A percentile compares a stretch with the other conserved stretches of the same genome.
Conservation (phyloP, 306 rosid species). For the Astragalus glycyphyllos region DNA sequence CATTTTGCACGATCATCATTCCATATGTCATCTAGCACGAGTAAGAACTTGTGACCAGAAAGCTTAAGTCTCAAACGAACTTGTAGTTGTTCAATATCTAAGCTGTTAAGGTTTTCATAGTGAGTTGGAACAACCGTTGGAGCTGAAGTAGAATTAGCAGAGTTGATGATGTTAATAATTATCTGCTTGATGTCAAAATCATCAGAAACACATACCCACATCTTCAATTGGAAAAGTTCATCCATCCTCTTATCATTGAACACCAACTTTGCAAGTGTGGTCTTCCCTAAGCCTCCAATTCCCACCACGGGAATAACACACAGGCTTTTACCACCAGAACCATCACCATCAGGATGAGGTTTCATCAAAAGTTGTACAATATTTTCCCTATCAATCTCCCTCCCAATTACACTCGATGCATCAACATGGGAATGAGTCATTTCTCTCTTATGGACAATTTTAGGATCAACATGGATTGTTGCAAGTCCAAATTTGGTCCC, state of each 20-base stretch:
- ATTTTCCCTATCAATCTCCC: conserved; percentile 3
- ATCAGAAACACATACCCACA: background rate
- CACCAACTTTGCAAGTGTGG: conserved; percentile 24
- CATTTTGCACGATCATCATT: conserved; percentile 17
- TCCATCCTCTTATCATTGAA: background rate
- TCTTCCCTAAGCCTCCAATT: background rate
- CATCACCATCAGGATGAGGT: background rate
- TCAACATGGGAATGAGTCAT: background rate
- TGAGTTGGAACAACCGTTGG: background rate
- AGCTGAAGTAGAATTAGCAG: background rate
- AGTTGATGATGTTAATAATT: background rate
- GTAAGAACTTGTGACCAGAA: background rate
- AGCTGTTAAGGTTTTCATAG: background rate
- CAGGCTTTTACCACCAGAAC: background rate
- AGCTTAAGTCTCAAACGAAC: background rate
- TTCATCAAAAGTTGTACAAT: background rate
- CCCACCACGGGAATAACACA: background rate
- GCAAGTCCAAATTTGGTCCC: background rate
- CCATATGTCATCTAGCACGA: conserved; percentile 2
- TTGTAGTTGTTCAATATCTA: background rate
- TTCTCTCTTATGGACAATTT: background rate
- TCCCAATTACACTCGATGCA: background rate
- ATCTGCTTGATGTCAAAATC: background rate
- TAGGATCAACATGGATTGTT: background rate
- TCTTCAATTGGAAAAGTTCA: background rate